Percentiles rank a stretch among this genome's conserved stretches.
These are phyloP conservation scores for Roridomyces roridus DNA, from an alignment of 768 basidiomycete species.

Conservation along the genomic window DNA sequence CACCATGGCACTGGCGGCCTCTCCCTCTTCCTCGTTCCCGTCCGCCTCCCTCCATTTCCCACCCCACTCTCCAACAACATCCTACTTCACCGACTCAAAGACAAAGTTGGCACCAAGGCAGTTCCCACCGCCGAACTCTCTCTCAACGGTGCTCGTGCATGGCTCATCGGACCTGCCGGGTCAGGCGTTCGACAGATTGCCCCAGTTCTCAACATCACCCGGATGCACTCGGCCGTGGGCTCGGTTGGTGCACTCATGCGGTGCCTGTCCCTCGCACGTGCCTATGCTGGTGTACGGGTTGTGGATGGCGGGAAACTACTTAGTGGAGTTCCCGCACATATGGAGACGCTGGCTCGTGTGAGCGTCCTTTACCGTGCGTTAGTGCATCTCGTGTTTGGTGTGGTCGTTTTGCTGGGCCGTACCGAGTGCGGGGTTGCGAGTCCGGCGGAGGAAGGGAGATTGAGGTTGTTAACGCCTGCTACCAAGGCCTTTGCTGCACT, in stretches of 20 bases:
- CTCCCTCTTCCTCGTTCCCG: slow-evolving; percentile 76
- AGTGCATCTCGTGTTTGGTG: slow-evolving; percentile 66
- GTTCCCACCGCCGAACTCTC: slow-evolving; percentile 79
- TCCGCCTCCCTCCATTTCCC: slow-evolving; percentile 59
- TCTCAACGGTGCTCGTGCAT: slow-evolving; percentile 60
- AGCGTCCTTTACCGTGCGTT: slow-evolving; percentile 71
- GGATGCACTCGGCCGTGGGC: slow-evolving; percentile 67
- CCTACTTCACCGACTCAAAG: slow-evolving; percentile 74
- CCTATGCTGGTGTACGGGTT: slow-evolving; percentile 64
- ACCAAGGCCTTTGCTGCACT: slow-evolving; percentile 76
- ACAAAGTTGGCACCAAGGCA: slow-evolving; percentile 76
- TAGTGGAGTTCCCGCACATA: slow-evolving; percentile 62
- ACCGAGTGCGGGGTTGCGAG: slow-evolving; percentile 61
- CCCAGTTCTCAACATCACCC: slow-evolving; percentile 78
- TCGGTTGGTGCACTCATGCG: slow-evolving; percentile 63
- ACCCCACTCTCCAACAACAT: slow-evolving; percentile 60
- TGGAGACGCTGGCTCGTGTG: slow-evolving; percentile 66
- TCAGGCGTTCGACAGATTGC: slow-evolving; percentile 70
- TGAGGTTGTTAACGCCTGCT: slow-evolving; percentile 72
- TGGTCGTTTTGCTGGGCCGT: slow-evolving; percentile 63
- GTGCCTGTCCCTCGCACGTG: slow-evolving; percentile 66
- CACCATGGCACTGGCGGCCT: slow-evolving; percentile 66
- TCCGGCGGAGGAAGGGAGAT: slow-evolving; percentile 52
- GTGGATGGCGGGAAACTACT: slow-evolving; percentile 55
- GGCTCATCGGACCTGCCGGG: slow-evolving; percentile 63